These are phyloP conservation scores for Colletotrichum sp. DNA, from an alignment of 2,329 filamentous ascomycete genomes.

Conservation along the genomic window DNA sequence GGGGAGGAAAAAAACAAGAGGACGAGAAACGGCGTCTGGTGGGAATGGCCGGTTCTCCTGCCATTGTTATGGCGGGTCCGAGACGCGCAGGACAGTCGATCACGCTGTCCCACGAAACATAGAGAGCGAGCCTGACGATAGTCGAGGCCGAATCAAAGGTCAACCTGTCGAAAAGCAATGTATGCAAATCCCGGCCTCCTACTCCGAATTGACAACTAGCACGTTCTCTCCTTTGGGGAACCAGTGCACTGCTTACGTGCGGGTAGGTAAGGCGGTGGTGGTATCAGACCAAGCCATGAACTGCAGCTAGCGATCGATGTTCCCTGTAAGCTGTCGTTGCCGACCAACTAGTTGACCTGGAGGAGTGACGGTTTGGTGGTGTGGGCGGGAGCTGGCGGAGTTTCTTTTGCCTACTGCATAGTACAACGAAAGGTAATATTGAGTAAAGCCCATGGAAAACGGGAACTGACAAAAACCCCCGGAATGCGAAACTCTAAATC, in stretches of 20 bases:
- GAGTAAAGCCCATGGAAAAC: neutral
- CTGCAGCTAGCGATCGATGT: slow-evolving; percentile 7
- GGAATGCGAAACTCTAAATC: slow-evolving; percentile 13
- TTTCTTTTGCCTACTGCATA: neutral
- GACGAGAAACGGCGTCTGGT: neutral
- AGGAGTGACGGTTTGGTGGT: neutral
- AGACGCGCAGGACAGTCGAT: neutral
- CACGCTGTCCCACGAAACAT: neutral
- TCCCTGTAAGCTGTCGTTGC: neutral
- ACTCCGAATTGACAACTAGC: neutral
- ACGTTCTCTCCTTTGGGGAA: neutral
- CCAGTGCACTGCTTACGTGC: neutral
- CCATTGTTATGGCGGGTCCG: neutral
- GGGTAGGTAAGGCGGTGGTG: neutral
- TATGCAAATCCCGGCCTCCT: neutral
- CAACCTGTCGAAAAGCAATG: neutral
- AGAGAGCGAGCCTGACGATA: neutral
- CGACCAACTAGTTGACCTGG: neutral
- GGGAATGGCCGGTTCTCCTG: neutral
- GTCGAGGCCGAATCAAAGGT: neutral
- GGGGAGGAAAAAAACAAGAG: neutral
- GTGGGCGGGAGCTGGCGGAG: neutral
- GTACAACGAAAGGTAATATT: neutral
- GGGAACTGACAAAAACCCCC: neutral
- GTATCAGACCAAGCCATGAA: neutral